Base-by-base conservation (phyloP, 1,139 yeast genomes). In the Zygoascus hellenicus region DNA sequence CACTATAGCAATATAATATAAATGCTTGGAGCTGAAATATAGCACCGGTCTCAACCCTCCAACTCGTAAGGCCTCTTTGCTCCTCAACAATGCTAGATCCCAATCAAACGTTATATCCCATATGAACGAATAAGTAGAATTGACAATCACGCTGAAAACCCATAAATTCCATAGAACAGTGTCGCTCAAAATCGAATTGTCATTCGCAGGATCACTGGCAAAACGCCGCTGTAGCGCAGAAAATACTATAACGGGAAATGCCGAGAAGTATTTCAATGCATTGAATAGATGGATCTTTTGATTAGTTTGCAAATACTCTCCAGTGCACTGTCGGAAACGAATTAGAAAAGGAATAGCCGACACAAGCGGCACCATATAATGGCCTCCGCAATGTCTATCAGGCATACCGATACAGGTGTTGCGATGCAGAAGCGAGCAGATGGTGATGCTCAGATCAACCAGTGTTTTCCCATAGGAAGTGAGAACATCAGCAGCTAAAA, bases 41-140 rank as follows among this genome's bases (percentile, higher is more conserved):
- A 62, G 51, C 52, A 59, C 55, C 43, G 64, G 50, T 17, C 68
- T 54, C 28, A 60, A 51, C 9, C 62, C 71, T 52, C 59, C 60
- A 38, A 46, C 53, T 35, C 49, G 48, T 33, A 47, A 42, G 17
- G 44, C 44, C 9, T 48, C 47, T 14, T 49, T 47, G 22, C 45
- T 40, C 10, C 47, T 44, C 40, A 60, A 31, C 3, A 84, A 53
- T n/a, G 76, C 75, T 42, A 88, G 73, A 42, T 81, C 81, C 98
- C 98, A 92, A 68, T 92, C 98, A 75, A 80, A 79, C 45, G 76
- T 75, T 17, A 90, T 67, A 64, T 92, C 98, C 98, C 98, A 92
- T 47, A 80, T 68, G 54, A 86, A 85, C 15, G 95, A 77, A 62
- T 85, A 92, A 0, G 78, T 59, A 0, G 97, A 83, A 61, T 85